These are phyloP conservation scores for Wickerhamomyces hampshirensis DNA, from an alignment of 805 yeast genomes.

Conservation along the genomic window DNA sequence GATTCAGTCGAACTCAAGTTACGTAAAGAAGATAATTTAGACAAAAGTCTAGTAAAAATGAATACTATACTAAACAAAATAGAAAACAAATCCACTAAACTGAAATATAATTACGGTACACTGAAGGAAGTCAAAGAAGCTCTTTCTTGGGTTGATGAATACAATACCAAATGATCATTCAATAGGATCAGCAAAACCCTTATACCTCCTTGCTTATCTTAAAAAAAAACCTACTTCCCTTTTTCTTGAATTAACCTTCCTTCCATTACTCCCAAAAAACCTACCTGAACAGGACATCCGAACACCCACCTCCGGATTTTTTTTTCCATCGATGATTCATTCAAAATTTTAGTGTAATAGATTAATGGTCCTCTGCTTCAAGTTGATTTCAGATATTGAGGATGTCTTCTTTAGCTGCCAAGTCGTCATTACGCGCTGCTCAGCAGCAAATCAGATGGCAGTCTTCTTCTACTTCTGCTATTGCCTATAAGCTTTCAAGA, in stretches of 20 bases:
- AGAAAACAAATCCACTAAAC: slow-evolving; percentile 17
- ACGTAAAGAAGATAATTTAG: slow-evolving; percentile 16
- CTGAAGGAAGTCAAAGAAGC: slow-evolving; percentile 13
- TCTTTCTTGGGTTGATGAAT: slow-evolving; percentile 19
- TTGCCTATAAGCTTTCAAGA: slow-evolving; percentile 88
- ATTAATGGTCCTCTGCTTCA: background rate
- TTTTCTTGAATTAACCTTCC: no score
- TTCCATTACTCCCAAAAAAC: no score
- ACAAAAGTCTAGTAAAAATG: slow-evolving; percentile 13
- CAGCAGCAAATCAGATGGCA: slow-evolving; percentile 18
- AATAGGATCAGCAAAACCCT: background rate
- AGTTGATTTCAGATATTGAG: background rate
- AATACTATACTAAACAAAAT: slow-evolving; percentile 18
- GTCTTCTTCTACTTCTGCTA: slow-evolving; percentile 81
- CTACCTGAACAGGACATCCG: background rate
- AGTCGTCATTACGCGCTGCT: slow-evolving; percentile 3
- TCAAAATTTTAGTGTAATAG: background rate
- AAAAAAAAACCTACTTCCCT: no score
- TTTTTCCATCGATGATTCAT: background rate
- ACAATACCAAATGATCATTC: background rate
- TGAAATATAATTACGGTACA: slow-evolving; percentile 5
- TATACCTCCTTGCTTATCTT: no score
- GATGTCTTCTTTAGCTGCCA: background rate
- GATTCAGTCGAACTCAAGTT: slow-evolving; percentile 7
- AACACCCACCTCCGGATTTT: slow-evolving; percentile 1